These are phyloP conservation scores for Fusarium bulbicola DNA, from an alignment of 2,329 filamentous ascomycete species.

Conservation along the genomic window DNA sequence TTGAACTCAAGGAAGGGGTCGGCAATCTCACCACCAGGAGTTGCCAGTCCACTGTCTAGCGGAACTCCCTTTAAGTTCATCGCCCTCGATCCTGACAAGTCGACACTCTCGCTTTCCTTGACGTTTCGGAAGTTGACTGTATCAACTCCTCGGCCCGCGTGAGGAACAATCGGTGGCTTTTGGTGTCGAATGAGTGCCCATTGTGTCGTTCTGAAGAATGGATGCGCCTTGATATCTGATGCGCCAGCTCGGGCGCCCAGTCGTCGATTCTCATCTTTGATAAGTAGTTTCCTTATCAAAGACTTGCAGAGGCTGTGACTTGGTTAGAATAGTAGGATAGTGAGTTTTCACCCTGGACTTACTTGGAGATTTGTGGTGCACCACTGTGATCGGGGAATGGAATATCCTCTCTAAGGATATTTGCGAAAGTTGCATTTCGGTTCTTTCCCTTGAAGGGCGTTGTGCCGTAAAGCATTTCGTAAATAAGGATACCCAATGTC, in stretches of 20 bases:
- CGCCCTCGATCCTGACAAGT: conserved; percentile 72
- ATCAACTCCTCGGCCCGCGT: conserved; percentile 88
- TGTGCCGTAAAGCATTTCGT: conserved; percentile 98
- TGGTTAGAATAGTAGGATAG: background rate
- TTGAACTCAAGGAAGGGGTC: conserved; percentile 99
- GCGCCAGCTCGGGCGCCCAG: conserved; percentile 94
- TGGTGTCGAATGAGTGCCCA: conserved; percentile 97
- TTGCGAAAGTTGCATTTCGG: conserved; percentile 96
- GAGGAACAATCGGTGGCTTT: conserved; percentile 96
- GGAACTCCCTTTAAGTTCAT: conserved; percentile 78
- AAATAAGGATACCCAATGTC: conserved; percentile 96
- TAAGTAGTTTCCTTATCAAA: conserved; percentile 92
- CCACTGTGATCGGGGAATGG: conserved; percentile 92
- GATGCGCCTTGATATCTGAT: conserved; percentile 94
- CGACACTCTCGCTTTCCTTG: conserved; percentile 95
- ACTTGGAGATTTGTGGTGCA: conserved; percentile 90
- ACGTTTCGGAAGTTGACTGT: conserved; percentile 98
- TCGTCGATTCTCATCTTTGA: conserved; percentile 96
- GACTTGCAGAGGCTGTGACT: conserved; percentile 88
- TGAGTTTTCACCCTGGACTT: conserved; percentile 50
- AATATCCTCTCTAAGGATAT: conserved; percentile 94
- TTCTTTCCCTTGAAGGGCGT: conserved; percentile 99
- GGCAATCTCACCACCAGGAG: conserved; percentile 80
- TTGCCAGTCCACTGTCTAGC: conserved; percentile 84
- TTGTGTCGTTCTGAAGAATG: conserved; percentile 95